Evolutionary conservation across 176 grass and related monocot genomes (phyloP).

Genomic region (Zoysia pacifica): DNA sequence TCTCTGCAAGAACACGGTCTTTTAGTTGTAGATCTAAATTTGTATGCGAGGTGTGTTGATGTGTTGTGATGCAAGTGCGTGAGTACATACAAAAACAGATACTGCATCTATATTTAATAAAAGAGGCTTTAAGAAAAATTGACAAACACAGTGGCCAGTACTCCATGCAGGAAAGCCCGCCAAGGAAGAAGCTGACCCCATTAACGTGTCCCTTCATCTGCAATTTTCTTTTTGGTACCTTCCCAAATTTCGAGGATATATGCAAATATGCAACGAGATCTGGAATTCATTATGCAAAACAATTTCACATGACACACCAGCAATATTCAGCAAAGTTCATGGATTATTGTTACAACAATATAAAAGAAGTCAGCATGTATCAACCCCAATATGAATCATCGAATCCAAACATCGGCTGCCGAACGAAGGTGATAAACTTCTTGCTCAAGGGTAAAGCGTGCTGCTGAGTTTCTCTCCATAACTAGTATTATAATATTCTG

Average conservation of each 20-base stretch:
- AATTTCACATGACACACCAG: neutral
- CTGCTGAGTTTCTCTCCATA: constrained; percentile 3
- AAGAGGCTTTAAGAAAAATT: no score
- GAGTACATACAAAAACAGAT: no score
- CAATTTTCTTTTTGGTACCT: neutral
- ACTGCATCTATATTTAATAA: no score
- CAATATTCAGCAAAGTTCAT: neutral
- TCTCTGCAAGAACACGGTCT: no score
- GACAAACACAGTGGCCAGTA: no score
- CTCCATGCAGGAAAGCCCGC: no score
- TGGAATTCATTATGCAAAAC: neutral
- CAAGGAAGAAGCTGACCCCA: no score
- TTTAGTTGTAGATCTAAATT: no score
- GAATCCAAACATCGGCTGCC: neutral
- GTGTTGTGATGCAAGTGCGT: no score
- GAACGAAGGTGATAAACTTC: neutral
- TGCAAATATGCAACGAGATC: neutral
- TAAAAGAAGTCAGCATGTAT: neutral
- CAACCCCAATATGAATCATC: neutral
- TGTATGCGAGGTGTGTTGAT: no score
- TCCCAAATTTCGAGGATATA: neutral
- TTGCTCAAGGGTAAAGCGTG: neutral
- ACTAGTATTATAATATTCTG: neutral
- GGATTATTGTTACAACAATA: neutral
- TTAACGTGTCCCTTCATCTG: neutral